A percentile compares a stretch with the other conserved stretches of the same genome.
These are phyloP conservation scores for Neurospora intermedia DNA, from an alignment of 495 filamentous ascomycete genomes.

Conservation along the genomic window DNA sequence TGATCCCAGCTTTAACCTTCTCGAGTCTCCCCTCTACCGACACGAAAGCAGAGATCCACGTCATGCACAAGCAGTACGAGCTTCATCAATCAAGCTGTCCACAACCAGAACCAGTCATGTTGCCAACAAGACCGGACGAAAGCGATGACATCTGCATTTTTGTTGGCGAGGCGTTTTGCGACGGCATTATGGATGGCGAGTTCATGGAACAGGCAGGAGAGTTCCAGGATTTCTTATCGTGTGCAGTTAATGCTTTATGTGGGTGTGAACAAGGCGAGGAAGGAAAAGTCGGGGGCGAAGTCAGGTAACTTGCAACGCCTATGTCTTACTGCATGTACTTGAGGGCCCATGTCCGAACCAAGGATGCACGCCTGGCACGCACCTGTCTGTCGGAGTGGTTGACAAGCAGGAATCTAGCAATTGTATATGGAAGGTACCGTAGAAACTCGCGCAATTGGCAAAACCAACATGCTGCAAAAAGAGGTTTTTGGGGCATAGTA, in stretches of 20 bases:
- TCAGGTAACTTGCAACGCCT: not conserved
- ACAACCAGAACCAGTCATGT: not conserved
- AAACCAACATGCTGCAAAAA: too few species aligned
- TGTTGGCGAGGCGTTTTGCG: conserved; percentile 9
- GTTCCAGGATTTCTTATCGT: not conserved
- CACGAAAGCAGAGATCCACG: not conserved
- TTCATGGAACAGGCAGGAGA: not conserved
- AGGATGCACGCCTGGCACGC: not conserved
- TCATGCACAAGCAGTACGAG: not conserved
- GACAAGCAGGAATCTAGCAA: not conserved
- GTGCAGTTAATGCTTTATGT: not conserved
- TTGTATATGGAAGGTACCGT: too few species aligned
- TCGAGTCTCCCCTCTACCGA: not conserved
- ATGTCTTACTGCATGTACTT: not conserved
- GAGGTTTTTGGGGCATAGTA: too few species aligned
- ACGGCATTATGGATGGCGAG: conserved; percentile 12
- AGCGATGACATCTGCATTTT: conserved; percentile 1
- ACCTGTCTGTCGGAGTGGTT: not conserved
- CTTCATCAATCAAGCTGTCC: not conserved
- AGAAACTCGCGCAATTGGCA: too few species aligned
- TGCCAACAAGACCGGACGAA: not conserved
- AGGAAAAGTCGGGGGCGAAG: not conserved
- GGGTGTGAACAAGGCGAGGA: not conserved
- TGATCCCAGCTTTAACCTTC: not conserved
- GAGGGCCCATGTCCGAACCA: not conserved